Conservation (phyloP, 306 rosid genomes). For the Lotus japonicus region DNA sequence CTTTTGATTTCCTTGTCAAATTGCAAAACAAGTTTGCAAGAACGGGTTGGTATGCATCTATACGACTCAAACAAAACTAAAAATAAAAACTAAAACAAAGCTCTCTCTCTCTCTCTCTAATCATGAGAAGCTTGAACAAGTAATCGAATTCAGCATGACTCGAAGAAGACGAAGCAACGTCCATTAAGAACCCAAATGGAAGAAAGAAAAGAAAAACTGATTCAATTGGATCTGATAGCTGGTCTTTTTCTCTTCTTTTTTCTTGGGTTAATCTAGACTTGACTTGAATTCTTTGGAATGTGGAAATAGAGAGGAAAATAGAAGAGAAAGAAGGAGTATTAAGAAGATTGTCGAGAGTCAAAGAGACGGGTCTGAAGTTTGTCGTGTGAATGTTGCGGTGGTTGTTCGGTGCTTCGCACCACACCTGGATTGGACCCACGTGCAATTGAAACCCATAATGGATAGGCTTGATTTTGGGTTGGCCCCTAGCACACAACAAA, state of each 20-base stretch:
- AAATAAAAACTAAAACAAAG: too few relatives aligned
- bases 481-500: too few relatives aligned
- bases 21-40: too few relatives aligned
- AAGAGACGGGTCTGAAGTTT: conserved; percentile 2
- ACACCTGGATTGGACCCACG: too few relatives aligned
- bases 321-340: background rate
- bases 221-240: background rate
- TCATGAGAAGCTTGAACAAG: conserved; percentile 84
- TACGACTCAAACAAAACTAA: too few relatives aligned
- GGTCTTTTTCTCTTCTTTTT: background rate
- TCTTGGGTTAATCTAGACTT: background rate
- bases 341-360: conserved; percentile 21
- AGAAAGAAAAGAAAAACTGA: background rate
- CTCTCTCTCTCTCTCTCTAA: too few relatives aligned
- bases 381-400: background rate
- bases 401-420: background rate
- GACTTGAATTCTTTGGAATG: background rate
- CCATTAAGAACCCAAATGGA: conserved; percentile 39
- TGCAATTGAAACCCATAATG: too few relatives aligned
- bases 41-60: too few relatives aligned
- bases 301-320: background rate
- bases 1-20: too few relatives aligned
- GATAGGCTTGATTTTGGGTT: too few relatives aligned
- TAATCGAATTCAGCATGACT: conserved; percentile 66
- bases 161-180: conserved; percentile 47